phyloP scores from a whole-genome alignment of 2,329 filamentous ascomycete species.

The Aspergillus viridinutans region DNA sequence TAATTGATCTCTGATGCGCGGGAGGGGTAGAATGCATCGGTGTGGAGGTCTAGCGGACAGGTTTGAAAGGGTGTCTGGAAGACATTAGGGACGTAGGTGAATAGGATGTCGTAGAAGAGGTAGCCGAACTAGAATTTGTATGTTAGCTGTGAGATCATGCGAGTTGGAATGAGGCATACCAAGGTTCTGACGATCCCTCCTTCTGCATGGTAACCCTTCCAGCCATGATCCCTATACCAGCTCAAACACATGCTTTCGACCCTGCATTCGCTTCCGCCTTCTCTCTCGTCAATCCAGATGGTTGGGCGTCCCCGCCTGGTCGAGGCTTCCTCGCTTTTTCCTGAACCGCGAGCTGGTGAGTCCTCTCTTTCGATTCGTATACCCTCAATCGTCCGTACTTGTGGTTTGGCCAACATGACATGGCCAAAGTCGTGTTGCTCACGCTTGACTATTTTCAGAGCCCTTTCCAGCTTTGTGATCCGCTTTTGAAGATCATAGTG shows the following conservation, averaged over 20 bases:
- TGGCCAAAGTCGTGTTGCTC: constrained; percentile 92
- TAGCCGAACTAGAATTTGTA: constrained; percentile 58
- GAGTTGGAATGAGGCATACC: constrained; percentile 19
- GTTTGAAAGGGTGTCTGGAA: constrained; percentile 96
- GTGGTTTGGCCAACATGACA: constrained; percentile 69
- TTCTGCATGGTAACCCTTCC: constrained; percentile 93
- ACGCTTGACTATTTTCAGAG: constrained; percentile 74
- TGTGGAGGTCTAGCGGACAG: constrained; percentile 86
- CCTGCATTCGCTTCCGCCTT: constrained; percentile 67
- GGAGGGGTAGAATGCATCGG: constrained; percentile 83
- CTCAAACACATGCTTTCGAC: constrained; percentile 94
- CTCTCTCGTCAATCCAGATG: constrained; percentile 76
- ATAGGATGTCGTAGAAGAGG: constrained; percentile 89
- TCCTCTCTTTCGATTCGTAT: constrained; percentile 67
- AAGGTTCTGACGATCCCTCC: constrained; percentile 88
- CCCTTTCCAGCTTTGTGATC: constrained; percentile 83
- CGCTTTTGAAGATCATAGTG: constrained; percentile 95
- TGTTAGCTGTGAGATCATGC: not conserved
- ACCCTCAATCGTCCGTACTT: constrained; percentile 71
- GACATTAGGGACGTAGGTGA: constrained; percentile 90
- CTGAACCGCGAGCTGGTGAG: constrained; percentile 18
- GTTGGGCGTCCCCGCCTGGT: constrained; percentile 53
- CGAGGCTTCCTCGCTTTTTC: constrained; percentile 10
- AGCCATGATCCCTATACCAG: constrained; percentile 75
- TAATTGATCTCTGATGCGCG: constrained; percentile 87